phyloP scores from a whole-genome alignment of 768 basidiomycete genomes.

The Arthromyces matolae region DNA sequence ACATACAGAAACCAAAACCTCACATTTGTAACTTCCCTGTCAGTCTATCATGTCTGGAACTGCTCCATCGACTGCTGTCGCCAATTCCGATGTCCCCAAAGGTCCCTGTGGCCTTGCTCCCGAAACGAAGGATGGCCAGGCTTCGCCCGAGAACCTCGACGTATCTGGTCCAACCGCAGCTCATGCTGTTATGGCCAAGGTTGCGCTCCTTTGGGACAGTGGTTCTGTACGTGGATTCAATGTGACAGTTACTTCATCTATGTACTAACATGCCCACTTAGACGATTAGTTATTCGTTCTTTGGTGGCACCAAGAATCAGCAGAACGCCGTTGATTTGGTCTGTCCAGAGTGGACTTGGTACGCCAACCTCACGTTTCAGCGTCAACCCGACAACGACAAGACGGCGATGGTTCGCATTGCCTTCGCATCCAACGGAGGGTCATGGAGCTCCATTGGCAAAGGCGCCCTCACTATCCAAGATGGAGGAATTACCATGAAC shows the following conservation, averaged over 20 bases:
- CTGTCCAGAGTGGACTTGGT: conserved; percentile 12
- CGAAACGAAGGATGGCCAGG: background rate
- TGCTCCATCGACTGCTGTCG: too few relatives aligned
- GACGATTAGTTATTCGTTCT: conserved; percentile 15
- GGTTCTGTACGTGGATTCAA: conserved; percentile 7
- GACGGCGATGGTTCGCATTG: conserved; percentile 13
- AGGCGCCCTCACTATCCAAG: conserved; percentile 2
- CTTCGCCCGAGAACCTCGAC: background rate
- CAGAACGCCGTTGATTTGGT: conserved; percentile 12
- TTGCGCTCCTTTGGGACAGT: background rate
- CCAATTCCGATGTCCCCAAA: too few relatives aligned
- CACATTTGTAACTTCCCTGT: too few relatives aligned
- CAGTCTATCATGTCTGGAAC: too few relatives aligned
- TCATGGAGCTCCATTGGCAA: conserved; percentile 19
- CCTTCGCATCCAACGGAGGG: conserved; percentile 7
- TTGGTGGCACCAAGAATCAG: conserved; percentile 15
- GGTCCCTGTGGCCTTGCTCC: conserved; percentile 1
- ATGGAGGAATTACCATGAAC: conserved; percentile 14
- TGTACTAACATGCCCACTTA: too few relatives aligned
- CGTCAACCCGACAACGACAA: background rate
- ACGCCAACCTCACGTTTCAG: conserved; percentile 11
- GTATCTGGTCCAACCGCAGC: background rate
- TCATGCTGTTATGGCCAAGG: background rate
- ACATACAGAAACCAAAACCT: too few relatives aligned
- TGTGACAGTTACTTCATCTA: too few relatives aligned